These are phyloP conservation scores for Thermomucor indicae-seudaticae DNA, from an alignment of 371 early-diverging fungal species.

Conservation along the genomic window DNA sequence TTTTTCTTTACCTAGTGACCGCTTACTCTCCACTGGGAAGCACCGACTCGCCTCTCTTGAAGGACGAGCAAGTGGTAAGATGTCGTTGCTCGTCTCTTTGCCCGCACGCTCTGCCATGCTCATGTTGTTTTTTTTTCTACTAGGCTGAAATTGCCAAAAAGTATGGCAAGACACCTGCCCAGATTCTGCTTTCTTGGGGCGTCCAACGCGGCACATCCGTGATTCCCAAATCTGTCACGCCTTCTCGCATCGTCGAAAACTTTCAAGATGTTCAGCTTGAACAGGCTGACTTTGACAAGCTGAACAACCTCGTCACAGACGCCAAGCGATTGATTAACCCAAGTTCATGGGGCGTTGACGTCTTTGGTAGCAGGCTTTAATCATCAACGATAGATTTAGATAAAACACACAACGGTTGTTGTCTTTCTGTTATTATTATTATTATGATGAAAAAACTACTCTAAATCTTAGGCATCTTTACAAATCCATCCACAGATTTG, in stretches of 20 bases:
- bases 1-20: conserved; percentile 18
- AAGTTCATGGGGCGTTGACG: too few species aligned
- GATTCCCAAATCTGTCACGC: conserved; percentile 50
- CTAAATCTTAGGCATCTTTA: conserved; percentile 26
- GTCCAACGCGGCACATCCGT: conserved; percentile 51
- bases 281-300: conserved; percentile 20
- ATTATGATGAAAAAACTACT: too few species aligned
- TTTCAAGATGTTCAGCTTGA: conserved; percentile 43
- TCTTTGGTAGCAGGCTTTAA: too few species aligned
- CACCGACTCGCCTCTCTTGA: conserved; percentile 37
- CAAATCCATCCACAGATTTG: conserved; percentile 62
- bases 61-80: conserved; percentile 40
- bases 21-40: conserved; percentile 74
- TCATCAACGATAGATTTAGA: too few species aligned
- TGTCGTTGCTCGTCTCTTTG: background rate
- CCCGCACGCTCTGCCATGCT: too few species aligned
- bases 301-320: background rate
- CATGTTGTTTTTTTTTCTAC: background rate
- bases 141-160: conserved; percentile 57
- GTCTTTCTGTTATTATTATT: too few species aligned
- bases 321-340: background rate
- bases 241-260: conserved; percentile 48
- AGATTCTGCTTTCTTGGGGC: conserved; percentile 76
- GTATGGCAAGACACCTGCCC: conserved; percentile 63
- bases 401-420: too few species aligned